A percentile compares a stretch with the other conserved stretches of the same genome.
These are phyloP conservation scores for Ophiostoma himal-ulmi DNA, from an alignment of 2,329 filamentous ascomycete species.

Conservation along the genomic window DNA sequence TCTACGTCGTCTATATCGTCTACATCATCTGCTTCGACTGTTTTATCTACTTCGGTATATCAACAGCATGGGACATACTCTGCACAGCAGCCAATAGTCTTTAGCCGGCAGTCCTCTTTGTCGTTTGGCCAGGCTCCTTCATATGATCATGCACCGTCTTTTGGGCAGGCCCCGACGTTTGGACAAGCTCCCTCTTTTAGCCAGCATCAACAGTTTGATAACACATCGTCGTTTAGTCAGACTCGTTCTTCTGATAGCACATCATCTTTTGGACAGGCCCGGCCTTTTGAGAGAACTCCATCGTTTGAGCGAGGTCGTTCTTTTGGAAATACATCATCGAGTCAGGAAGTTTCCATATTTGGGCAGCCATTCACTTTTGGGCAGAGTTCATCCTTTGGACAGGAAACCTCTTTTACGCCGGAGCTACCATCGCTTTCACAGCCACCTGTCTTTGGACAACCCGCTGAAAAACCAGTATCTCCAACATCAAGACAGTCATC, in stretches of 20 bases:
- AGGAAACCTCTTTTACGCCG: not conserved
- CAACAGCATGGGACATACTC: not conserved
- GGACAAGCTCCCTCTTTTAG: slow-evolving; percentile 5
- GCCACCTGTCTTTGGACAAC: not conserved
- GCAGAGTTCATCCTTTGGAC: not conserved
- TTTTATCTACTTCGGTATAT: not conserved
- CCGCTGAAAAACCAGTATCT: not conserved
- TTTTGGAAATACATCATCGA: not conserved
- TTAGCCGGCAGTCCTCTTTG: not conserved
- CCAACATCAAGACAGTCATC: not conserved
- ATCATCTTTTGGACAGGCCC: not conserved
- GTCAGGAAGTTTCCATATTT: not conserved
- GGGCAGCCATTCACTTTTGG: not conserved
- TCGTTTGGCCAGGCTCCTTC: slow-evolving; percentile 5
- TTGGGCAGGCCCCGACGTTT: slow-evolving; percentile 3
- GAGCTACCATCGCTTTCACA: not conserved
- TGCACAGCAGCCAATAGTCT: slow-evolving; percentile 12
- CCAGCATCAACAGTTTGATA: not conserved
- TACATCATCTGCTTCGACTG: not conserved
- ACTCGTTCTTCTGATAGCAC: not conserved
- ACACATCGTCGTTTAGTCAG: not conserved
- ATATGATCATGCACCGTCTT: not conserved
- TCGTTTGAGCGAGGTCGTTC: not conserved
- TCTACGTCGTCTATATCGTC: not conserved
- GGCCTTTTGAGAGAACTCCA: not conserved